Evolutionary conservation across 129 eudicot genomes (phyloP), one percentile per base, ranked within the genome.

Genomic region (Helianthus annuus): DNA sequence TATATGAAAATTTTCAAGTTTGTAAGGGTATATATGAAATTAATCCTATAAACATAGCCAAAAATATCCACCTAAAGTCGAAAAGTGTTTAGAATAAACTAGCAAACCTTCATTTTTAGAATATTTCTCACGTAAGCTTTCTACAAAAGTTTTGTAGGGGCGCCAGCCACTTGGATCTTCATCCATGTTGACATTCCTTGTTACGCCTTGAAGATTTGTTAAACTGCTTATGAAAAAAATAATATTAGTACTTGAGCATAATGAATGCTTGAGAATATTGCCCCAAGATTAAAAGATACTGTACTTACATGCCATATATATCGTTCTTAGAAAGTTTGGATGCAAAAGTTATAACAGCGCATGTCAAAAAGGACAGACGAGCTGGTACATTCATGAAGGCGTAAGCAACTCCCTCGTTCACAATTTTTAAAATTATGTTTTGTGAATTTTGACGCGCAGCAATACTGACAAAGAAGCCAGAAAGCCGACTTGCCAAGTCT

Each of bases 111-210:
- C 99, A 75, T 59, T 79, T 79, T 84, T 95, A 29, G 62, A 76
- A 80, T 83, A 90, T 62, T 85, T 95, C 69, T 95, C 99, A n/a
- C 77, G 85, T 58, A 95, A 84, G 80, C 75, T 68, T 17, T 85
- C 90, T 19, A 86, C 73, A 86, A 95, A 90, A 40, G 69, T 69
- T 75, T 68, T 72, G 73, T 86, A 95, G 40, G 97, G 91, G 48
- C 96, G 94, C 99, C 99, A 95, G 16, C 99, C 94, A 85, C 99
- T 95, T 56, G 99, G 99, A 86, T 95, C 85, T 74, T 80, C 83
- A 59, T 88, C 97, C 7, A 80, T 95, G 82, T 86, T 87, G 67
- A 83, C 85, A 81, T 85, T 78, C 66, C 78, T 85, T 6, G 93
- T 84, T 64, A 81, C 81, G 53, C 82, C 78, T 80, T 90, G 87